Percentiles rank a stretch among this genome's conserved stretches.
Conservation (phyloP, 116 monocot species). For the Cymodocea nodosa region DNA sequence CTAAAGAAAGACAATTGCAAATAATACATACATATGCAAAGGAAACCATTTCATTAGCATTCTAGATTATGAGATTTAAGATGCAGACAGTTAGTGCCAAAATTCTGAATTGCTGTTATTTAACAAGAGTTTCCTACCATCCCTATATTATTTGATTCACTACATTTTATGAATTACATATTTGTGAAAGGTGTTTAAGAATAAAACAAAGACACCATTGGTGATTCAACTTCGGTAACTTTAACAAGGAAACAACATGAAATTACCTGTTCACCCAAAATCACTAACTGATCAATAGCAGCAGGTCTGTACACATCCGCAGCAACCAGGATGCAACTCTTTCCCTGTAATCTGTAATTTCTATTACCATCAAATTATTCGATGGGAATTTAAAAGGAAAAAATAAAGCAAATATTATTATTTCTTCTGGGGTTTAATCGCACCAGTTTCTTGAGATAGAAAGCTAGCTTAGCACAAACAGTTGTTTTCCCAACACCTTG, state of each 20-base stretch:
- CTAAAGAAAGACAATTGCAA: too few species aligned
- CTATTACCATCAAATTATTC: background rate
- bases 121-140: too few species aligned
- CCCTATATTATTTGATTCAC: too few species aligned
- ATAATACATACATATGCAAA: too few species aligned
- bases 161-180: too few species aligned
- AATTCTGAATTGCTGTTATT: too few species aligned
- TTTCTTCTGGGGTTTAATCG: background rate
- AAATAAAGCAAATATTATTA: background rate
- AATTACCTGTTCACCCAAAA: constrained; percentile 75
- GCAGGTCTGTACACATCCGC: constrained; percentile 96
- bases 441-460: constrained; percentile 94
- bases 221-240: too few species aligned
- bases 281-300: constrained; percentile 80
- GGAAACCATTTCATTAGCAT: too few species aligned
- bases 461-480: constrained; percentile 85
- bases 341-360: constrained; percentile 56
- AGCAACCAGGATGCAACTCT: constrained; percentile 94
- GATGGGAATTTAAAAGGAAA: background rate
- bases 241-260: background rate
- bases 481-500: constrained; percentile 99
- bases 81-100: too few species aligned
- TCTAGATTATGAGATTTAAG: too few species aligned
- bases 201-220: too few species aligned
- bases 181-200: too few species aligned